Conservation (phyloP, 2,329 filamentous ascomycete genomes). For the Colletotrichum chlorophyti region DNA sequence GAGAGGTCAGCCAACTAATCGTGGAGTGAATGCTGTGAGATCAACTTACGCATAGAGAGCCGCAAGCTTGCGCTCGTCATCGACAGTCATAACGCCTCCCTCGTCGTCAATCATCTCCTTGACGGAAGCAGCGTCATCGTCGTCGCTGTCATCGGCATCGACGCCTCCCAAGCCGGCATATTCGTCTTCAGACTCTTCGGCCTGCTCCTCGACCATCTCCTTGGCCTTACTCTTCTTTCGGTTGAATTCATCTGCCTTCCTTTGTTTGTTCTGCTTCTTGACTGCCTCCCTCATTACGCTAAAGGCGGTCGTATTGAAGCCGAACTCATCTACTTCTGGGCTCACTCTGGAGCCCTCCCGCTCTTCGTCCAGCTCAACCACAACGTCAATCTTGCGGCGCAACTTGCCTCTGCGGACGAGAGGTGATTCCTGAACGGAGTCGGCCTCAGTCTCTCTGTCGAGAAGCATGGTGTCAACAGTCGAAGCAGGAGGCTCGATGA, state of each 20-base stretch:
- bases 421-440: constrained; percentile 67
- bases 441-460: constrained; percentile 42
- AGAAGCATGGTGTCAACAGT: constrained; percentile 75
- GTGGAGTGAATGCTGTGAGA: background rate
- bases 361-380: constrained; percentile 47
- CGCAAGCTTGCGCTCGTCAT: constrained; percentile 81
- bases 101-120: constrained; percentile 92
- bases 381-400: constrained; percentile 47
- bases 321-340: constrained; percentile 41
- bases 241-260: constrained; percentile 67
- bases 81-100: constrained; percentile 70
- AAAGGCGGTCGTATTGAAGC: constrained; percentile 63
- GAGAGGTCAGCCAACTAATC: too few relatives aligned
- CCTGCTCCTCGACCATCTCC: constrained; percentile 89
- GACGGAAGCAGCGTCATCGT: constrained; percentile 74
- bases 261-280: constrained; percentile 60
- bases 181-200: constrained; percentile 97
- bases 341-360: constrained; percentile 33
- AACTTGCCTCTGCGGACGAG: constrained; percentile 66
- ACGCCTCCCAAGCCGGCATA: constrained; percentile 92
- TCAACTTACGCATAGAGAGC: constrained; percentile 86
- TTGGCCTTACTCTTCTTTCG: constrained; percentile 88
- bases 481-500: constrained; percentile 68
- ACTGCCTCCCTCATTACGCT: constrained; percentile 73
- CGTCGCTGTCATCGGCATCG: constrained; percentile 84